Evolutionary conservation across 176 grass and related monocot species (phyloP).

Genomic region (Rhynchospora tenuis): DNA sequence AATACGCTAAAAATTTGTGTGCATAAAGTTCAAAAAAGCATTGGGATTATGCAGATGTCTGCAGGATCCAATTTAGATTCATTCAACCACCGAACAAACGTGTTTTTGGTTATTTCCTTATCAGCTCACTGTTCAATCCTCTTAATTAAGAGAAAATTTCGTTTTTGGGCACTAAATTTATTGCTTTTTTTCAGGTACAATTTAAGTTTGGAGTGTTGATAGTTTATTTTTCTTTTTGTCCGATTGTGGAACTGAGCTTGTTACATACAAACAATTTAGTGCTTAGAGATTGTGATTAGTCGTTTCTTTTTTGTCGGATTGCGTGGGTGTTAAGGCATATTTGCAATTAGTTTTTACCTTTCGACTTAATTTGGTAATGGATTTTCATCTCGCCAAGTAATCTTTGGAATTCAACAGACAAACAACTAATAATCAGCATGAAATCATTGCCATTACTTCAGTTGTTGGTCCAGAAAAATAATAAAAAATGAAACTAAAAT

Average conservation of each 20-base stretch:
- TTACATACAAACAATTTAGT: not conserved
- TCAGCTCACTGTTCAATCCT: not conserved
- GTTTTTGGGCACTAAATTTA: not conserved
- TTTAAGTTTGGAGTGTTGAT: not conserved
- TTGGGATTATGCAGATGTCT: not conserved
- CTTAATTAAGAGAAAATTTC: not conserved
- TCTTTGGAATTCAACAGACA: too few species aligned
- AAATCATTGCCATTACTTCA: too few species aligned
- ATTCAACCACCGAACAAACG: not conserved
- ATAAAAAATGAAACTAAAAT: too few species aligned
- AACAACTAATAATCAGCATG: too few species aligned
- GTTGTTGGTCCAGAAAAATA: too few species aligned
- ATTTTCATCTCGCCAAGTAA: too few species aligned
- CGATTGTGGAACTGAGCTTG: not conserved
- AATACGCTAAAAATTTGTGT: constrained; percentile 9
- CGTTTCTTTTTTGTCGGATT: too few species aligned
- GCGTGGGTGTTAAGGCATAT: too few species aligned
- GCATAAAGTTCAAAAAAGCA: not conserved
- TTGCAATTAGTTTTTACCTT: too few species aligned
- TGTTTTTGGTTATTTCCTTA: not conserved
- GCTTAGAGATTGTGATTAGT: not conserved
- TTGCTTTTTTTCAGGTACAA: not conserved
- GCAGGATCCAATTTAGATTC: not conserved
- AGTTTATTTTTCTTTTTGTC: not conserved
- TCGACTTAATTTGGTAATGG: too few species aligned